A percentile compares a stretch with the other conserved stretches of the same genome.
phyloP scores from a whole-genome alignment of 163 green algal species.

The Coccomyxa subellipsoidea region DNA sequence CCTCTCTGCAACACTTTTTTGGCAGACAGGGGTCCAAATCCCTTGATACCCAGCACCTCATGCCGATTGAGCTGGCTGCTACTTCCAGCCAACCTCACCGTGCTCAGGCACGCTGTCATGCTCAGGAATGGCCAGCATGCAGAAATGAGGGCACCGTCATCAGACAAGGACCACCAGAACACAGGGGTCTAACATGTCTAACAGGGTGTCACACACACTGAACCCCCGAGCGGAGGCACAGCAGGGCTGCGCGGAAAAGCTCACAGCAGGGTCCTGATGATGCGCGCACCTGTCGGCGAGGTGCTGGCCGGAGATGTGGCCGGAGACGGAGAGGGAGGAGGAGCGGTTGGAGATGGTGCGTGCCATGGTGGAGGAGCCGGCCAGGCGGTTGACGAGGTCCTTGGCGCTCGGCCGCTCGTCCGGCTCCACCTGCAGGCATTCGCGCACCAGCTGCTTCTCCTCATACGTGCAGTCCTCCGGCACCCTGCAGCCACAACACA shows the following conservation, averaged over 20 bases:
- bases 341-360: not conserved
- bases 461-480: slow-evolving; percentile 16
- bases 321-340: not conserved
- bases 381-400: slow-evolving; percentile 11
- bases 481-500: slow-evolving; percentile 16
- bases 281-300: not conserved
- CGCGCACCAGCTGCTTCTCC: slow-evolving; percentile 3
- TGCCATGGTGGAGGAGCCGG: not conserved
- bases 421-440: slow-evolving; percentile 5
- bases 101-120: not conserved
- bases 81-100: too few relatives aligned
- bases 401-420: slow-evolving; percentile 11
- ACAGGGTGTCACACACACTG: too few relatives aligned
- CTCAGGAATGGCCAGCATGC: too few relatives aligned
- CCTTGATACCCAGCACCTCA: too few relatives aligned
- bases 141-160: too few relatives aligned
- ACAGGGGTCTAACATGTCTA: too few relatives aligned
- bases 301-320: slow-evolving; percentile 2
- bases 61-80: too few relatives aligned
- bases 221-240: too few relatives aligned
- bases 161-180: too few relatives aligned
- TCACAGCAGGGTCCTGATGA: not conserved
- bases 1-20: not conserved
- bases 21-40: too few relatives aligned
- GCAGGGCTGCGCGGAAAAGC: too few relatives aligned